Evolutionary conservation across 441 rosid genomes (phyloP), one percentile per base, ranked within the genome.

Genomic region (Bocquillonia castaneifolia): DNA sequence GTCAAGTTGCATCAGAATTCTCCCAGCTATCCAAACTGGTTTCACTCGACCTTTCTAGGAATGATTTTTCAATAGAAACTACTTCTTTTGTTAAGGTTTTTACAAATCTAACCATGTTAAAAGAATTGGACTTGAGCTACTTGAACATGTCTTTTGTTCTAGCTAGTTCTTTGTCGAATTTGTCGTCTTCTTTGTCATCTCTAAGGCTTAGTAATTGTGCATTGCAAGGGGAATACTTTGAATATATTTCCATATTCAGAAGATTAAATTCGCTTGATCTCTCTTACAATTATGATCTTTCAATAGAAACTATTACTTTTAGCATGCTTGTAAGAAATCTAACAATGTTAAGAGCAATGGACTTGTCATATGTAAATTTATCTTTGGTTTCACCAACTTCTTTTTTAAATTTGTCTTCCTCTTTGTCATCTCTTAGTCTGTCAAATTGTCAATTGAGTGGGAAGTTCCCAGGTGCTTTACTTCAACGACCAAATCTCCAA

Each of bases 101-200:
- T 45, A n/a, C 2, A 2, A 45, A 45, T 6, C 50, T 45, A 6
- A 45, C 67, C 44, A 48, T 12, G 0, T 31, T 63, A 32, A 12
- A 14, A 50, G 56, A 29, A 12, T 31, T 48, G 22, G 31, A 63
- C 26, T 47, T 63, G 57, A 31, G 29, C 40, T 20, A 1, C 9
- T 18, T 31, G 4, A 1, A 63, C 18, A 8, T 63, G 23, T 45
- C 66, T 45, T 45, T 25, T 15, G 39, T 45, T 47, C n/a, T 18
- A 1, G 39, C 55, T 63, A 42, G 26, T 59, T 59, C 64, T n/a
- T 59, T 37, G 4, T 3, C 2, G 48, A 59, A 39, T 59, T 12
- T 59, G 48, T 59, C 26, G 5, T n/a, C 64, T 59, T 59, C 64
- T 37, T 39, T 59, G 64, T 22, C 48, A 7, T 40, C 25, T 37